Evolutionary conservation across 805 yeast species (phyloP).

Genomic region (Candida railenensis): DNA sequence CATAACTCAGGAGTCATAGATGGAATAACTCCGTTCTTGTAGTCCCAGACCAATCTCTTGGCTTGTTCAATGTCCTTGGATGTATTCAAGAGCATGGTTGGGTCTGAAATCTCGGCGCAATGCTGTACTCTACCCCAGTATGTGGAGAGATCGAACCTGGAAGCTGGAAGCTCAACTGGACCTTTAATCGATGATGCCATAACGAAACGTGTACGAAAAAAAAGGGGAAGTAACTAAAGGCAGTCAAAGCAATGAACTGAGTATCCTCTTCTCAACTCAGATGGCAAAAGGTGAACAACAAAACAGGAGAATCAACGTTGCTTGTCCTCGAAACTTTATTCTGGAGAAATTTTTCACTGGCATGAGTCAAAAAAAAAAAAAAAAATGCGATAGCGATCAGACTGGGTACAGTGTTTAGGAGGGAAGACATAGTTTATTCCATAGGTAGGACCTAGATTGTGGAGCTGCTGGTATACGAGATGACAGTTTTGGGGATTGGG

Average conservation of each 20-base stretch:
- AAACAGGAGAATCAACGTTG: too few relatives aligned
- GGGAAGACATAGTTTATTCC: not conserved
- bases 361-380: not conserved
- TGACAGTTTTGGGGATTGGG: conserved; percentile 47
- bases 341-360: not conserved
- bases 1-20: conserved; percentile 80
- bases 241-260: too few relatives aligned
- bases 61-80: conserved; percentile 62
- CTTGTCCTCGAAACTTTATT: too few relatives aligned
- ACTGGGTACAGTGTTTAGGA: too few relatives aligned
- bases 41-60: conserved; percentile 64
- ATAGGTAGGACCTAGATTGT: not conserved
- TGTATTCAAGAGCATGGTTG: conserved; percentile 80
- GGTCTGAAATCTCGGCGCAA: conserved; percentile 91
- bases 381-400: too few relatives aligned
- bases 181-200: conserved; percentile 94
- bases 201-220: not conserved
- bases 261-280: too few relatives aligned
- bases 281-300: too few relatives aligned
- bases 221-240: not conserved
- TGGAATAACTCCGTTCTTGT: conserved; percentile 63
- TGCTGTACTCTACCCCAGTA: conserved; percentile 95
- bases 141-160: conserved; percentile 74
- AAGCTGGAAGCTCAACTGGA: conserved; percentile 72
- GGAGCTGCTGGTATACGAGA: too few relatives aligned